A percentile compares a stretch with the other conserved stretches of the same genome.
These are phyloP conservation scores for Lecanosticta acicola DNA, from an alignment of 2,329 filamentous ascomycete species.

Conservation along the genomic window DNA sequence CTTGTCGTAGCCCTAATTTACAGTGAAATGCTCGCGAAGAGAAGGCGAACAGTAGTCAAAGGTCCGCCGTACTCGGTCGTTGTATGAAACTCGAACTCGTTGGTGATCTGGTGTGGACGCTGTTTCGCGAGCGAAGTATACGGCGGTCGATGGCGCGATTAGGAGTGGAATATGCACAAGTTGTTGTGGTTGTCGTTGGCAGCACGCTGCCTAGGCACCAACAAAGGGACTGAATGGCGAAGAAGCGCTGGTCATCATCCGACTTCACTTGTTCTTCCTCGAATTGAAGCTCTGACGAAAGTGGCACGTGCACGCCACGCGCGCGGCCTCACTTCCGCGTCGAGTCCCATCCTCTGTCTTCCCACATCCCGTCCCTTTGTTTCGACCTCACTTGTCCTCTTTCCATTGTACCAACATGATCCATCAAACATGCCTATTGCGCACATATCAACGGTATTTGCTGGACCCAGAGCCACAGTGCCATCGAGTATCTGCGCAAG, in stretches of 20 bases:
- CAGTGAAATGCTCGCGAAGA: too few species aligned
- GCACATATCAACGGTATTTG: too few species aligned
- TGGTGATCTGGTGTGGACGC: background rate
- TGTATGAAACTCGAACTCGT: too few species aligned
- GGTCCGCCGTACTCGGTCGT: too few species aligned
- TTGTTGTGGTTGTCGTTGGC: background rate
- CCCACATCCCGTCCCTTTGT: background rate
- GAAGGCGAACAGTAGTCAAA: too few species aligned
- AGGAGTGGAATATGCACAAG: background rate
- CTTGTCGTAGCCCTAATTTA: too few species aligned
- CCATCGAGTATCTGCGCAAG: too few species aligned
- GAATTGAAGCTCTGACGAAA: background rate
- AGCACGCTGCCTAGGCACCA: background rate
- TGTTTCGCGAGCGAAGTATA: constrained; percentile 5
- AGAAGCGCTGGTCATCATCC: background rate
- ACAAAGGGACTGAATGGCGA: background rate
- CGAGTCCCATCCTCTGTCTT: too few species aligned
- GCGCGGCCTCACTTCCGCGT: background rate
- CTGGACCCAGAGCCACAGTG: too few species aligned
- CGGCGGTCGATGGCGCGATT: background rate
- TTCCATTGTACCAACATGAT: too few species aligned
- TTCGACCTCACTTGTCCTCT: background rate
- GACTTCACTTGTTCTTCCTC: background rate
- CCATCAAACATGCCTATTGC: too few species aligned
- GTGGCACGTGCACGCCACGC: background rate